Conservation (phyloP, 805 yeast species). For the Yarrowia sp. region DNA sequence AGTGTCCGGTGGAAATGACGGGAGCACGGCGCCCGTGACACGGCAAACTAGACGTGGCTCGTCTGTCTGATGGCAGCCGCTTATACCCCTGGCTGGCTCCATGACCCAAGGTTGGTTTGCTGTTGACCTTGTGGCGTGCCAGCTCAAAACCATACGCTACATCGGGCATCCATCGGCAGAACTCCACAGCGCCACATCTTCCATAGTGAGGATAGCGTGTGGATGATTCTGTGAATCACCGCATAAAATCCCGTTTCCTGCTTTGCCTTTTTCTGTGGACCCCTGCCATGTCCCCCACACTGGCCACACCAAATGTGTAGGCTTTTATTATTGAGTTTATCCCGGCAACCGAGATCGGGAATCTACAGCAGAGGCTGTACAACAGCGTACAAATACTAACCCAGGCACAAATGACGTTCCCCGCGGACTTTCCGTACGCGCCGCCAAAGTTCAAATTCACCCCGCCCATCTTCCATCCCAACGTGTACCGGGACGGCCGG, state of each 20-base stretch:
- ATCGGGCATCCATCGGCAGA: background rate
- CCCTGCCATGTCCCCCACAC: too few species aligned
- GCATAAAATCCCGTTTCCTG: too few species aligned
- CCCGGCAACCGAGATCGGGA: conserved; percentile 5
- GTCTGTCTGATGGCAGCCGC: background rate
- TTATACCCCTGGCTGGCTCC: background rate
- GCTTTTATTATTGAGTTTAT: background rate
- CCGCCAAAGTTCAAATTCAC: conserved; percentile 93
- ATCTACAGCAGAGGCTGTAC: background rate
- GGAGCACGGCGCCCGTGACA: background rate
- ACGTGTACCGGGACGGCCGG: conserved; percentile 89
- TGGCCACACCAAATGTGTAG: background rate
- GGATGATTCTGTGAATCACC: too few species aligned
- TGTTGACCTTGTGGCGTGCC: background rate
- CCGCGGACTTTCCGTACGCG: conserved; percentile 81
- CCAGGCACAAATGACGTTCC: conserved; percentile 86
- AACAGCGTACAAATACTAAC: conserved; percentile 6
- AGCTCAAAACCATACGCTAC: background rate
- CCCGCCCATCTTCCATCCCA: conserved; percentile 92
- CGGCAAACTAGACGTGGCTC: background rate
- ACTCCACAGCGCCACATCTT: background rate
- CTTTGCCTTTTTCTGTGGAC: too few species aligned
- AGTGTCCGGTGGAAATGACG: background rate
- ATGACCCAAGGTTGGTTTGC: background rate
- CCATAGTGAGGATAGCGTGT: too few species aligned